Evolutionary conservation across 257 asterid species (phyloP).

Genomic region (Solanum chilense): DNA sequence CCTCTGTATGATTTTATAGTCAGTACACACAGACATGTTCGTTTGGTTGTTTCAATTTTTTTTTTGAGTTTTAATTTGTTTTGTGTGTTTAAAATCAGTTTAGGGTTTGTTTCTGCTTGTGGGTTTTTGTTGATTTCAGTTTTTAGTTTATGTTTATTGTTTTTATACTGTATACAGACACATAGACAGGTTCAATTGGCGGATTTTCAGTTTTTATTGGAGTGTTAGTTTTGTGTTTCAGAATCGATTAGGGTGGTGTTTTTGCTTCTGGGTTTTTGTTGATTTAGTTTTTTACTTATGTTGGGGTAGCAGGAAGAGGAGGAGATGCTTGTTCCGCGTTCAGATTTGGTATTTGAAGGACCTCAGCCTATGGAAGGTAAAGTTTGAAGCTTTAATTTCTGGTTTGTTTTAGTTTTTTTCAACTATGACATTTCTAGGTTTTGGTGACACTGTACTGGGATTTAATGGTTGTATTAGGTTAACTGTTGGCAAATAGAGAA

Average conservation of each 20-base stretch:
- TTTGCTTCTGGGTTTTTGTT: background rate
- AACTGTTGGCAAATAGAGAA: background rate
- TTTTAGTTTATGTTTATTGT: background rate
- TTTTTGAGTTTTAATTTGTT: background rate
- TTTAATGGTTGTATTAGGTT: background rate
- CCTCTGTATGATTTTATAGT: background rate
- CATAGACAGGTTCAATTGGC: background rate
- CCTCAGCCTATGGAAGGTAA: background rate
- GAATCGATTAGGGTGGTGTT: background rate
- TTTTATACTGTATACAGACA: background rate
- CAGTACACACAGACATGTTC: background rate
- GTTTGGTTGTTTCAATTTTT: background rate
- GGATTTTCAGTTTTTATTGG: background rate
- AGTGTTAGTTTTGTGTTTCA: background rate
- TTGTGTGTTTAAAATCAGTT: background rate
- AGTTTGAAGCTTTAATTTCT: background rate
- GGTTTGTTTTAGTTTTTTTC: background rate
- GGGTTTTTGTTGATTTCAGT: background rate
- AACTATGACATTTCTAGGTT: background rate
- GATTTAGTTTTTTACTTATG: background rate
- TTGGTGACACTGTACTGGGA: background rate
- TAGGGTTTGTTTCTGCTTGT: background rate
- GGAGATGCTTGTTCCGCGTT: background rate
- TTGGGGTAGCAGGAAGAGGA: background rate
- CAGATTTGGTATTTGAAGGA: background rate